These are phyloP conservation scores for Datura wrightii DNA, from an alignment of 257 asterid species.

Conservation along the genomic window DNA sequence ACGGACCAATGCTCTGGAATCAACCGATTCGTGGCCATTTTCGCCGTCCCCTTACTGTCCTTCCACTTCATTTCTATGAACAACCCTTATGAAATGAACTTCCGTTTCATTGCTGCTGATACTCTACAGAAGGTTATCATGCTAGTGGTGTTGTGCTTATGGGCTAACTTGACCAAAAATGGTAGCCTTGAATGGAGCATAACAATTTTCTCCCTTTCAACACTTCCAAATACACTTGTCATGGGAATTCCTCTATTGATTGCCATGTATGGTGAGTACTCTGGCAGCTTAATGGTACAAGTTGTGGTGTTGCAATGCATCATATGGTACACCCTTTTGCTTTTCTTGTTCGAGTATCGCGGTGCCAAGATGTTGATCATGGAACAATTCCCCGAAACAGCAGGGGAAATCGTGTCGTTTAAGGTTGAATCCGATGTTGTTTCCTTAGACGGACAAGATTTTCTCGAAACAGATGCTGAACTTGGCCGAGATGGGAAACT, in stretches of 20 bases:
- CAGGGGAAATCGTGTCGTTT: slow-evolving; percentile 81
- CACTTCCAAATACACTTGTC: slow-evolving; percentile 42
- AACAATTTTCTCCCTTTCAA: slow-evolving; percentile 42
- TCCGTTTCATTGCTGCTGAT: slow-evolving; percentile 45
- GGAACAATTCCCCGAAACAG: slow-evolving; percentile 92
- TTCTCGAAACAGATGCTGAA: slow-evolving; percentile 86
- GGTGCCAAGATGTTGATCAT: slow-evolving; percentile 82
- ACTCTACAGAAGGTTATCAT: slow-evolving; percentile 38
- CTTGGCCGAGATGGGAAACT: slow-evolving; percentile 85
- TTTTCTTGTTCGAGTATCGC: slow-evolving; percentile 79
- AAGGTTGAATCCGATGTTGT: slow-evolving; percentile 94
- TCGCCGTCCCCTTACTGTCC: slow-evolving; percentile 41
- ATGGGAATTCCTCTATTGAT: slow-evolving; percentile 45
- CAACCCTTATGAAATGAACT: slow-evolving; percentile 43
- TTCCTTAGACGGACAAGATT: slow-evolving; percentile 89
- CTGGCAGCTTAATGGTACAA: slow-evolving; percentile 83
- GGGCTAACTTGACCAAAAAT: slow-evolving; percentile 40
- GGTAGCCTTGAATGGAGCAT: slow-evolving; percentile 45
- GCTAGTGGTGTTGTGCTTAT: slow-evolving; percentile 30
- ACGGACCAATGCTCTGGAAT: slow-evolving; percentile 49
- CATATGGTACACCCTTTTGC: slow-evolving; percentile 81
- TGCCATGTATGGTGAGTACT: slow-evolving; percentile 45
- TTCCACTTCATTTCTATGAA: slow-evolving; percentile 45
- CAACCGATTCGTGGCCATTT: slow-evolving; percentile 42
- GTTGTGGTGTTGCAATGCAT: slow-evolving; percentile 87